Evolutionary conservation across 257 asterid species (phyloP).

Genomic region (Solanum chilense): DNA sequence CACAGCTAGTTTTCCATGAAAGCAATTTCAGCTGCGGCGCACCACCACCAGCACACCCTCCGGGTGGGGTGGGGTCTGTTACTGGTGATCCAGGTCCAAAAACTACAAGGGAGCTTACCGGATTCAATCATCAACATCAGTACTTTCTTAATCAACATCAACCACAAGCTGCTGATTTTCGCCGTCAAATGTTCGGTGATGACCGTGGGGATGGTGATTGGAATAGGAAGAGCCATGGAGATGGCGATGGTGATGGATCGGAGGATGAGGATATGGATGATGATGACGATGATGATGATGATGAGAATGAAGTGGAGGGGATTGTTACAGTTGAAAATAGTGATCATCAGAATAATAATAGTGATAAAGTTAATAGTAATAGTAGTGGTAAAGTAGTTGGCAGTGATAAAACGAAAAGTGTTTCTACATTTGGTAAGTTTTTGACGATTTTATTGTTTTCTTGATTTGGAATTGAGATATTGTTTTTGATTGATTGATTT

Average conservation of each 20-base stretch:
- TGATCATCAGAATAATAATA: neutral
- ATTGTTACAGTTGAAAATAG: constrained; percentile 23
- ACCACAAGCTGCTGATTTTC: constrained; percentile 24
- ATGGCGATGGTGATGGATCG: constrained; percentile 23
- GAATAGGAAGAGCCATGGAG: constrained; percentile 16
- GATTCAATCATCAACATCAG: constrained; percentile 39
- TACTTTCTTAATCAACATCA: constrained; percentile 11
- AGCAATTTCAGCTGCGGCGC: constrained; percentile 23
- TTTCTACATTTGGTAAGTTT: constrained; percentile 41
- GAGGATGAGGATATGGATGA: constrained; percentile 44
- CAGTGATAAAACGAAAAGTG: constrained; percentile 30
- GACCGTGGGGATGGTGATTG: constrained; percentile 20
- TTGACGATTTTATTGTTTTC: neutral
- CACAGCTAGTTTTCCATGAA: constrained; percentile 44
- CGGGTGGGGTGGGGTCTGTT: constrained; percentile 14
- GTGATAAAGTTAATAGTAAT: neutral
- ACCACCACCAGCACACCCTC: constrained; percentile 32
- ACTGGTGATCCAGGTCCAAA: constrained; percentile 37
- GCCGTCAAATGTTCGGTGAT: constrained; percentile 15
- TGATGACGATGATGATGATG: constrained; percentile 30
- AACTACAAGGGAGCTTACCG: constrained; percentile 58
- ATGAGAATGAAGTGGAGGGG: constrained; percentile 32
- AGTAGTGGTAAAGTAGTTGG: neutral
- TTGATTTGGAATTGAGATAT: neutral
- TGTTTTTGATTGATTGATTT: neutral